Conservation (phyloP, 2,329 filamentous ascomycete genomes). For the Fusarium udum region DNA sequence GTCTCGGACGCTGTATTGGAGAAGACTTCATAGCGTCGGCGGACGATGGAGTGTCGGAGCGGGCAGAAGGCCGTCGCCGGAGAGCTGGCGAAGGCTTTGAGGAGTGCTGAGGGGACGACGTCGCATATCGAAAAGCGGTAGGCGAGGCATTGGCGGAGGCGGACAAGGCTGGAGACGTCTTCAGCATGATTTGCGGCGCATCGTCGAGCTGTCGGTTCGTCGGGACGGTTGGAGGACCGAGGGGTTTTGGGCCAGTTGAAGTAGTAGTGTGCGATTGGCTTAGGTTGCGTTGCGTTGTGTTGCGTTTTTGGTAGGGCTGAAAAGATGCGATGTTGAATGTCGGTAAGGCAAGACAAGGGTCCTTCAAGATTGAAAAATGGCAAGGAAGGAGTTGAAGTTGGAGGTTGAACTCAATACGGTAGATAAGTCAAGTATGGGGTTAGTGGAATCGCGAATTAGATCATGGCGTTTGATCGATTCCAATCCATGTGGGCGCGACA, state of each 20-base stretch:
- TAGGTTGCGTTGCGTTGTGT: not conserved
- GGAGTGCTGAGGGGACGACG: slow-evolving; percentile 40
- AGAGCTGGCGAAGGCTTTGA: slow-evolving; percentile 41
- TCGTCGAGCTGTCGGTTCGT: slow-evolving; percentile 48
- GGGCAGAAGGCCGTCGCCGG: slow-evolving; percentile 41
- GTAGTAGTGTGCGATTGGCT: slow-evolving; percentile 17
- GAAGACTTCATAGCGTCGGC: slow-evolving; percentile 43
- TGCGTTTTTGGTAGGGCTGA: slow-evolving; percentile 17
- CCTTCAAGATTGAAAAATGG: slow-evolving; percentile 23
- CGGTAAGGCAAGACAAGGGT: slow-evolving; percentile 21
- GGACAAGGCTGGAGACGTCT: slow-evolving; percentile 63
- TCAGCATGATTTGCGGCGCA: slow-evolving; percentile 67
- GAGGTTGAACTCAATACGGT: slow-evolving; percentile 5
- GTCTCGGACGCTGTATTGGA: slow-evolving; percentile 36
- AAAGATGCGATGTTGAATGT: slow-evolving; percentile 14
- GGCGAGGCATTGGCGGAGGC: slow-evolving; percentile 64
- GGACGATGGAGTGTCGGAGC: slow-evolving; percentile 33
- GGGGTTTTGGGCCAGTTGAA: slow-evolving; percentile 29
- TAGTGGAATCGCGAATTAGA: slow-evolving; percentile 42
- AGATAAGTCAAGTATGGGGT: slow-evolving; percentile 28
- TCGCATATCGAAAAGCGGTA: slow-evolving; percentile 53
- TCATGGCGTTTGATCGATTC: slow-evolving; percentile 41
- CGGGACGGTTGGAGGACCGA: slow-evolving; percentile 21
- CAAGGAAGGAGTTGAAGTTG: slow-evolving; percentile 22
- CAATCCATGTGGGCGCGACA: slow-evolving; percentile 37